Percentiles rank a stretch among this genome's conserved stretches.
Evolutionary conservation across 2,329 filamentous ascomycete species (phyloP).

Genomic region (Diplodia intermedia): DNA sequence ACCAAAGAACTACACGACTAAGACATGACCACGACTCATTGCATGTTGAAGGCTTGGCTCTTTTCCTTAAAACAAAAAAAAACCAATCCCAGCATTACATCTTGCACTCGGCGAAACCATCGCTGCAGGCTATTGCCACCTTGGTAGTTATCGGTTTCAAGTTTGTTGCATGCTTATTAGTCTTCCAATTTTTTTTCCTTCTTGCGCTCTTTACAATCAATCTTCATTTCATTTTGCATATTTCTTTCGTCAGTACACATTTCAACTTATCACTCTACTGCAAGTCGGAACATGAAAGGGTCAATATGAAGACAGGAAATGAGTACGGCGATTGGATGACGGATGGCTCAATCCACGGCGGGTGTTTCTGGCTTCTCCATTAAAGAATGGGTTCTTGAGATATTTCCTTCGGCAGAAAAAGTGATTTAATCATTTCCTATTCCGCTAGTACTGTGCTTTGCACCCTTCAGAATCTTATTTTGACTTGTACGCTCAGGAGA

Average conservation of each 20-base stretch:
- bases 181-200: not conserved
- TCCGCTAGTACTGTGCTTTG: not conserved
- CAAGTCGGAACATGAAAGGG: conserved; percentile 12
- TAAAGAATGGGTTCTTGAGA: conserved; percentile 17
- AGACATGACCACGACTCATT: conserved; percentile 24
- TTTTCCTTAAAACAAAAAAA: not conserved
- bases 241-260: conserved; percentile 20
- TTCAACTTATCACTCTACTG: conserved; percentile 8
- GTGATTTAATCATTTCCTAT: conserved; percentile 13
- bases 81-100: conserved; percentile 1
- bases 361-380: conserved; percentile 24
- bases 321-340: conserved; percentile 24
- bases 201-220: conserved; percentile 1
- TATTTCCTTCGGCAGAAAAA: conserved; percentile 19
- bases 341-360: conserved; percentile 11
- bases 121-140: conserved; percentile 4
- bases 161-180: not conserved
- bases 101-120: conserved; percentile 16
- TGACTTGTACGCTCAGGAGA: not conserved
- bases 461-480: conserved; percentile 2
- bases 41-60: conserved; percentile 13
- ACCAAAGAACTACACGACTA: conserved; percentile 7
- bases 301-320: conserved; percentile 9
- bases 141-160: not conserved
- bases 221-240: conserved; percentile 8